Evolutionary conservation across 2,329 filamentous ascomycete species (phyloP).

Genomic region (Camptophora hylomeconis): DNA sequence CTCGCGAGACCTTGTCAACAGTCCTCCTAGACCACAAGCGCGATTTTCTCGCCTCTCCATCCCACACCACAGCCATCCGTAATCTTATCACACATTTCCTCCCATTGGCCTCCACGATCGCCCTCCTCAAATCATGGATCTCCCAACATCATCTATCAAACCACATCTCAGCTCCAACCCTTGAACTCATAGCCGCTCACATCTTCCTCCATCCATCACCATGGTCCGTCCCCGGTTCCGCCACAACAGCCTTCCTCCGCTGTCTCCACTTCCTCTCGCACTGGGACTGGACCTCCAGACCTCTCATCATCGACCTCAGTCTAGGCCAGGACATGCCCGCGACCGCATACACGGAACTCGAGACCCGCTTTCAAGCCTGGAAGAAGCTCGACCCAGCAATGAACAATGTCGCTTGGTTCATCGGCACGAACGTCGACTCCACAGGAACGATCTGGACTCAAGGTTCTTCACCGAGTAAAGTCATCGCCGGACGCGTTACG

Average conservation of each 20-base stretch:
- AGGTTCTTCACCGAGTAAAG: conserved; percentile 52
- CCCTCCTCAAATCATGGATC: conserved; percentile 84
- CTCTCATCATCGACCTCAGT: conserved; percentile 62
- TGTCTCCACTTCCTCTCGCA: conserved; percentile 65
- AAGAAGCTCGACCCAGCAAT: conserved; percentile 77
- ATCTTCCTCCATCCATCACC: conserved; percentile 73
- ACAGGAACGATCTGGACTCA: conserved; percentile 74
- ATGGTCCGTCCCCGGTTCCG: conserved; percentile 63
- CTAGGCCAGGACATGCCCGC: conserved; percentile 47
- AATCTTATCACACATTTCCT: conserved; percentile 70
- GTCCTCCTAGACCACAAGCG: conserved; percentile 60
- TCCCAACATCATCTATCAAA: conserved; percentile 62
- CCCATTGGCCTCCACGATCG: conserved; percentile 67
- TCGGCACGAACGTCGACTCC: conserved; percentile 63
- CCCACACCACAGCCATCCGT: conserved; percentile 69
- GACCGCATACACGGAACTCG: conserved; percentile 25
- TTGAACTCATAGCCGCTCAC: conserved; percentile 69
- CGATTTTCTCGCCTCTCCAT: conserved; percentile 56
- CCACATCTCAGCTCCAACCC: conserved; percentile 65
- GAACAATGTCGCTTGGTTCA: conserved; percentile 71
- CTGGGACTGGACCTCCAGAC: conserved; percentile 85
- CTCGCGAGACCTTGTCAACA: conserved; percentile 55
- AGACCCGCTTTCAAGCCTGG: conserved; percentile 66
- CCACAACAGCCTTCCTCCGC: conserved; percentile 67
- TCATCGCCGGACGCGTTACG: conserved; percentile 74